phyloP scores from a whole-genome alignment of 2,329 filamentous ascomycete genomes.

The Arthrobotrys iridis region DNA sequence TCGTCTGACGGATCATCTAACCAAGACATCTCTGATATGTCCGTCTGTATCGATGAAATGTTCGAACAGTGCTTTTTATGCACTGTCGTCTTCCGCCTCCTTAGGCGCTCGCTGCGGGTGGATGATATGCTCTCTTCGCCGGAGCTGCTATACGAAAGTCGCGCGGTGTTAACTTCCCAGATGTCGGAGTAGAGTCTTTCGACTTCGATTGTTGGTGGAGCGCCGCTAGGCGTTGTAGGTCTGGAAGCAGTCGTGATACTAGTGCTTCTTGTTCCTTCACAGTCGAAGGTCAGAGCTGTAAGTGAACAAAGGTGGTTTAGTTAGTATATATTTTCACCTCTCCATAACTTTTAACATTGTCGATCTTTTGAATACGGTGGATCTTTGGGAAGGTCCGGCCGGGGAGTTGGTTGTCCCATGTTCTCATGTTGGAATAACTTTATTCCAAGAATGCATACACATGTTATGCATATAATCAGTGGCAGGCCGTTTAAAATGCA shows the following conservation, averaged over 20 bases:
- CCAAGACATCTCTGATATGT: slow-evolving; percentile 46
- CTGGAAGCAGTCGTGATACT: background rate
- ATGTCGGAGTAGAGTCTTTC: slow-evolving; percentile 50
- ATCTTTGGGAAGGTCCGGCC: background rate
- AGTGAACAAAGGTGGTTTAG: slow-evolving; percentile 4
- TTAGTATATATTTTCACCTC: slow-evolving; percentile 22
- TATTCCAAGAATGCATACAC: background rate
- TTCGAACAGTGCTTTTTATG: slow-evolving; percentile 38
- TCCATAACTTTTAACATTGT: background rate
- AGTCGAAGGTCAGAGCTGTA: background rate
- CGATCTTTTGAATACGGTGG: slow-evolving; percentile 1
- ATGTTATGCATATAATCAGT: background rate
- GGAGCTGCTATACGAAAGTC: slow-evolving; percentile 40
- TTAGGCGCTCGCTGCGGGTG: slow-evolving; percentile 22
- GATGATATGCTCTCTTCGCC: slow-evolving; percentile 47
- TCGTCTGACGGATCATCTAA: slow-evolving; percentile 48
- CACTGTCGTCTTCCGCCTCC: slow-evolving; percentile 39
- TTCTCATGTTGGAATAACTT: slow-evolving; percentile 22
- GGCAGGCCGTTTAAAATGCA: background rate
- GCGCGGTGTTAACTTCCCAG: slow-evolving; percentile 32
- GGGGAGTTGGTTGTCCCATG: slow-evolving; percentile 18
- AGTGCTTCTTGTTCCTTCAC: slow-evolving; percentile 12
- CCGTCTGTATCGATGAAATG: slow-evolving; percentile 13
- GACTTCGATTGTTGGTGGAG: slow-evolving; percentile 28
- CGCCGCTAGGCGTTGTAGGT: slow-evolving; percentile 2